Base-by-base conservation (phyloP, 352 stramenopile genomes). In the Phytopythium delawarense region DNA sequence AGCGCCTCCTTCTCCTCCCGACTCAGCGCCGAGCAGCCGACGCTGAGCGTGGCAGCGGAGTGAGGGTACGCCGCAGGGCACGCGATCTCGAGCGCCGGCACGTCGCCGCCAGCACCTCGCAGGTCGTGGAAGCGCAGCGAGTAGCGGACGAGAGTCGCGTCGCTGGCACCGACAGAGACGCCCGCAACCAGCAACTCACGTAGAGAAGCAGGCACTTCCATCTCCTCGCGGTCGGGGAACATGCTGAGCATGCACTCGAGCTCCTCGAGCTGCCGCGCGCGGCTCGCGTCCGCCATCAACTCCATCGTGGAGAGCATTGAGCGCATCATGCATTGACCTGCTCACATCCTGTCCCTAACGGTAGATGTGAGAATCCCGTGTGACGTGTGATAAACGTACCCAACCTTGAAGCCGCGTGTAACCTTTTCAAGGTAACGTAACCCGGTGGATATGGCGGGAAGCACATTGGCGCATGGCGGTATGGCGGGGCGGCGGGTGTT, bases 211-310 rank as follows among this genome's bases (percentile, higher is more conserved):
- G 88, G 70, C 9, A 79, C 69, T 1, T 62, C 44, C 13, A 92
- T 48, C 69, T 91, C 83, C 1, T 79, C 53, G 0, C 40, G 50
- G 16, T 59, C 64, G 2, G 70, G 74, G 50, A 92, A 92, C 81
- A 92, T 92, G 66, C 83, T 91, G 12, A 73, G 52, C 68, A 92
- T 81, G 63, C 83, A 92, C 60, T 87, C 81, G n/a, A 89, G 69
- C 69, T 92, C 83, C 20, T 91, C 81, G 51, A 81, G 61, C 67
- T 91, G 81, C 63, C 78, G 70, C 40, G 74, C 32, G 30, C 52
- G 52, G 20, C 28, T 21, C 30, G 28, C n/a, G 15, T n/a, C 28
- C 49, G 20, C 20, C 49, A 51, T 32, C 44, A 2, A 28, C 25
- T 28, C 25, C 25, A 28, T 35, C 23, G 21, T n/a, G 15, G 4